Conservation (phyloP, 2,329 filamentous ascomycete genomes). For the Sclerotinia trifoliorum region DNA sequence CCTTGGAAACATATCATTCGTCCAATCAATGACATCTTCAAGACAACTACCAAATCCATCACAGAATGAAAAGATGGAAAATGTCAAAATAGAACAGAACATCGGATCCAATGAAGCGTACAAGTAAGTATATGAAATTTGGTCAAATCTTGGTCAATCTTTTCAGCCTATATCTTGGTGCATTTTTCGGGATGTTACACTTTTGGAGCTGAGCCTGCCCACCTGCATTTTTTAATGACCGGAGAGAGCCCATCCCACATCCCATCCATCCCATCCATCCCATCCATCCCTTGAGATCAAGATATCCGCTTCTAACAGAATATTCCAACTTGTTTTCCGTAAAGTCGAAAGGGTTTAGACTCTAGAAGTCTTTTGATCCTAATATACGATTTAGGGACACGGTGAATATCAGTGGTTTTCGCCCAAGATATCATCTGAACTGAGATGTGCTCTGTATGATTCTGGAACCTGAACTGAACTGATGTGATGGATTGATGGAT, state of each 20-base stretch:
- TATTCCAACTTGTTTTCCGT: neutral
- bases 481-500: neutral
- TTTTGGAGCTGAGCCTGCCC: neutral
- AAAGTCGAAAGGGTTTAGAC: neutral
- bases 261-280: too few relatives aligned
- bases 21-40: neutral
- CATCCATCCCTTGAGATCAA: neutral
- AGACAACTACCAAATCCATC: neutral
- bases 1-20: slow-evolving; percentile 6
- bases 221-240: neutral
- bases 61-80: neutral
- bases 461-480: neutral
- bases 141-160: neutral
- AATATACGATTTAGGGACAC: neutral
- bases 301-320: neutral
- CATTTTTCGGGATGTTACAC: neutral
- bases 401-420: neutral
- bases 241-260: neutral
- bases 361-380: neutral
- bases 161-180: neutral
- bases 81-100: neutral
- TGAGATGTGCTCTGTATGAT: neutral
- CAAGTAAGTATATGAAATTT: neutral
- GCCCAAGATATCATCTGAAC: neutral
- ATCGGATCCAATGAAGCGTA: neutral